A percentile compares a stretch with the other conserved stretches of the same genome.
phyloP scores from a whole-genome alignment of 2,329 filamentous ascomycete species.

The Cordyceps pruinosa region DNA sequence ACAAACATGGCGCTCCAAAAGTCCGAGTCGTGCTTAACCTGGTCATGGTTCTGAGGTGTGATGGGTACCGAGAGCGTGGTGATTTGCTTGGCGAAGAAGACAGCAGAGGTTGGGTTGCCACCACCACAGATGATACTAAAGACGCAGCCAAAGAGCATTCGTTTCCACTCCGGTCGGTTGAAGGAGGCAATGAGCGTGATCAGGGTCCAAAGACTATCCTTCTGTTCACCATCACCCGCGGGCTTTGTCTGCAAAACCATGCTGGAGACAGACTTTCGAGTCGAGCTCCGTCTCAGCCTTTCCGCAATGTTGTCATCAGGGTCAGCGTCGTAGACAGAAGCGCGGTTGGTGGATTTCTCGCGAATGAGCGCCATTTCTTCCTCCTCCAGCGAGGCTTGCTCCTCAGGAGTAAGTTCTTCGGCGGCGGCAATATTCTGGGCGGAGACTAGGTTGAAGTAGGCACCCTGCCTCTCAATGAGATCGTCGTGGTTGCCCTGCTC shows the following conservation, averaged over 20 bases:
- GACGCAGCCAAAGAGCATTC: constrained; percentile 67
- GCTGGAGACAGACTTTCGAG: constrained; percentile 60
- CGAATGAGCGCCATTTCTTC: constrained; percentile 45
- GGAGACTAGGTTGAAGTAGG: constrained; percentile 80
- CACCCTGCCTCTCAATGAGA: constrained; percentile 60
- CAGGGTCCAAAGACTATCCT: constrained; percentile 67
- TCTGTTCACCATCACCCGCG: constrained; percentile 37
- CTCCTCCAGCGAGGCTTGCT: constrained; percentile 43
- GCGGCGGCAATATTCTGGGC: constrained; percentile 73
- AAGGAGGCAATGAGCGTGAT: constrained; percentile 75
- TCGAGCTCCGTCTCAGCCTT: constrained; percentile 49
- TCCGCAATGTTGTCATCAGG: constrained; percentile 55
- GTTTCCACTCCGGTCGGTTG: constrained; percentile 63
- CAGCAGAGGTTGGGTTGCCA: constrained; percentile 62
- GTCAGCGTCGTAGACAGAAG: constrained; percentile 41
- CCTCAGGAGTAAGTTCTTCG: constrained; percentile 45
- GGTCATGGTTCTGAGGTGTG: constrained; percentile 40
- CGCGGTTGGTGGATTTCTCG: constrained; percentile 36
- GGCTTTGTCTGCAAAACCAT: constrained; percentile 54
- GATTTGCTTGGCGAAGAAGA: constrained; percentile 89
- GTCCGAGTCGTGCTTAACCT: constrained; percentile 63
- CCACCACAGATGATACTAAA: constrained; percentile 73
- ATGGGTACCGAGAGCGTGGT: constrained; percentile 54
- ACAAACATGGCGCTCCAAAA: constrained; percentile 90
- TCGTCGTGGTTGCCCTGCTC: constrained; percentile 87